Base-by-base conservation (phyloP, 2,329 filamentous ascomycete species). In the Hypoxylon sp. region DNA sequence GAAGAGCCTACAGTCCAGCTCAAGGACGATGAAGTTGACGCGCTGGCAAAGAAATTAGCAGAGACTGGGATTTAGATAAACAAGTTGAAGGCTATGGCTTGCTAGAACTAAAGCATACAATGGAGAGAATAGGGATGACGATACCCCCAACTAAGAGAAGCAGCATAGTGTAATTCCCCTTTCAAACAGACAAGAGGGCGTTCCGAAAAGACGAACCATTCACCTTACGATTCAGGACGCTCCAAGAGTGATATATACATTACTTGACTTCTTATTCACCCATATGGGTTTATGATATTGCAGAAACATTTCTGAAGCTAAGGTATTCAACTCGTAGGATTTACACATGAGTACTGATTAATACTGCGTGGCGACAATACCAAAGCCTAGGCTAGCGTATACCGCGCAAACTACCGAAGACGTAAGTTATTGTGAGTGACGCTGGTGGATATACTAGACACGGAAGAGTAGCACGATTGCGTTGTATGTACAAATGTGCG, bases 11-110 rank as follows among this genome's bases (percentile, higher is more conserved):
- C 90, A n/a, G 85, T 88, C 14, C 87, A 91, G 79, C 80, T 87
- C 71, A 87, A 93, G 80, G 89, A 94, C 77, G 88, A 90, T 79
- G 91, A 92, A 32, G 92, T 98, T 41, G 94, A 98, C 75, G 90
- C 89, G 49, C 82, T 98, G 75, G 91, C 93, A 14, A 87, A 91
- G 78, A 85, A 89, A 76, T 81, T 98, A 73, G 88, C 87, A 68
- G 94, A 94, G 86, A 92, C 93, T 23, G 78, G 73, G 51, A 85
- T 89, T 70, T 89, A 79, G 46, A 2, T 21, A 51, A 19, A 21
- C 34, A 72, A 49, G n/a, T 36, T 48, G 30, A 32, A 17, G 9
- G 13, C n/a, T 59, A 51, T 25, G 45, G 52, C 38, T 36, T 41
- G 25, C 17, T 49, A 38, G 5, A 32, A 38, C 48, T 50, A 10